Percentiles rank a stretch among this genome's conserved stretches.
phyloP scores from a whole-genome alignment of 495 filamentous ascomycete species.

The Hypoxylon fuscum region DNA sequence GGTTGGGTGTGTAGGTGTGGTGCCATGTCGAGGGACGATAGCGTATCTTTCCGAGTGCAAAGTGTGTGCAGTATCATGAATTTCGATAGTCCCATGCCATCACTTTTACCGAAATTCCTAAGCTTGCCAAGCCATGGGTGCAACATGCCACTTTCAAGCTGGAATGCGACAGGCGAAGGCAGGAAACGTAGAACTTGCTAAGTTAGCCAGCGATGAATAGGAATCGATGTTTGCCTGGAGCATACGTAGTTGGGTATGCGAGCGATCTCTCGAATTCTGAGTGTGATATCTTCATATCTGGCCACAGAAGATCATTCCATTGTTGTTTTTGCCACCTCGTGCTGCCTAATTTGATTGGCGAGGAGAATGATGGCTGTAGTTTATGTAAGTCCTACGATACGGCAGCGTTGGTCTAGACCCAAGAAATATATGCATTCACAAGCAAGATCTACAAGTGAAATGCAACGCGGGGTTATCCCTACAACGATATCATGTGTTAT shows the following conservation, averaged over 20 bases:
- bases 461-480: constrained; percentile 27
- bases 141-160: constrained; percentile 13
- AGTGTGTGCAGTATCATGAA: constrained; percentile 26
- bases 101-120: constrained; percentile 12
- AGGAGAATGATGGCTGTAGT: constrained; percentile 3
- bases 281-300: neutral
- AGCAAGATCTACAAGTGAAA: constrained; percentile 32
- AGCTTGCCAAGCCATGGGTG: constrained; percentile 20
- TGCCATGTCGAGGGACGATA: constrained; percentile 4
- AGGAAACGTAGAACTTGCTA: neutral
- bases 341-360: neutral
- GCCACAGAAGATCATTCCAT: constrained; percentile 23
- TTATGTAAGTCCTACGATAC: constrained; percentile 15
- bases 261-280: constrained; percentile 19
- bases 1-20: constrained; percentile 40
- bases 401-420: constrained; percentile 16
- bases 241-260: constrained; percentile 7
- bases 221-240: constrained; percentile 11
- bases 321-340: constrained; percentile 17
- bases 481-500: constrained; percentile 29
- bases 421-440: constrained; percentile 8
- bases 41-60: constrained; percentile 1
- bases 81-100: constrained; percentile 25
- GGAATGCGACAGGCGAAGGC: constrained; percentile 17
- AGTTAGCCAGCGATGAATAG: neutral